Base-by-base conservation (phyloP, 805 yeast genomes). In the Suhomyces vadensis region DNA sequence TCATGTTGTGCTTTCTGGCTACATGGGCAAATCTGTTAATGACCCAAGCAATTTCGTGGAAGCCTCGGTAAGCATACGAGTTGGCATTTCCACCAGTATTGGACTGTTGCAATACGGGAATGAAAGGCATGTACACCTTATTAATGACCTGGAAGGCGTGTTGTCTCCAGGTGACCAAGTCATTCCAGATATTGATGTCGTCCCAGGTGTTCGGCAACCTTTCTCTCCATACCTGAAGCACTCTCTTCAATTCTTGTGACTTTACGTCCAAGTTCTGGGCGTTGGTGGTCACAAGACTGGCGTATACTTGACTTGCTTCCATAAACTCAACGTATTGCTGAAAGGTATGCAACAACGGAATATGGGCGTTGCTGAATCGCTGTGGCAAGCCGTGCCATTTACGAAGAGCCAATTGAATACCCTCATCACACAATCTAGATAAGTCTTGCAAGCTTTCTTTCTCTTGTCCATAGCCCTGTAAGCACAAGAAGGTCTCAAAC, bases 1-100 rank as follows among this genome's bases (percentile, higher is more conserved):
- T 87, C 95, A 94, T 87, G 51, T 87, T 84, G 63, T 94, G 99
- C 64, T 90, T 89, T 51, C 99, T 79, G 0, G 99, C 98, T 43
- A 95, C 98, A 69, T 94, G 99, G 0, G 99, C 99, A 73, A 94
- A 94, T 42, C 98, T 71, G 66, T 94, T 94, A 57, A 94, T 92
- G 6, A 94, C 96, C 97, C 99, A 95, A 0, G 99, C 99, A 63
- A 92, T 89, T 65, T 94, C 99, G 63, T 94, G 99, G 67, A 88
- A 94, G 1, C 99, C 99, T 52, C 99, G 77, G 66, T 92, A 95
- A 1, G 97, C 98, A 59, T 90, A 91, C 1, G 97, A 90, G 60
- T 89, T 88, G 23, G 87, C 87, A 54, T 82, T 83, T 37, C 83
- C 82, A 13, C 83, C 83, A 35, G 82, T 79, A 44, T 69, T 72